Conservation (phyloP, 306 rosid species). For the Herpetospermum pedunculosum region DNA sequence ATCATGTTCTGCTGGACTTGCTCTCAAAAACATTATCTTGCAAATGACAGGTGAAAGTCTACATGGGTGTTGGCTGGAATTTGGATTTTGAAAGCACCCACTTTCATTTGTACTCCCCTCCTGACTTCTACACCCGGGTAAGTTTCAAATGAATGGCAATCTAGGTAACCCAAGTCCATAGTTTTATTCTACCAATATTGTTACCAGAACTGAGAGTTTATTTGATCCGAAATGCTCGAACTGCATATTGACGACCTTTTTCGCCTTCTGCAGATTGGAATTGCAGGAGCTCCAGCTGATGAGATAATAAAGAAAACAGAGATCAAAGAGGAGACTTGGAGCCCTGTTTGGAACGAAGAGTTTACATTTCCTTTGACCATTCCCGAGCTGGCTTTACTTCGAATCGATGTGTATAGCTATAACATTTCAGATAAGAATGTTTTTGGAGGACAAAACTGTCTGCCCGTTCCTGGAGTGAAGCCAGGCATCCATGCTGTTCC, state of each 20-base stretch:
- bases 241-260: neutral
- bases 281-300: slow-evolving; percentile 66
- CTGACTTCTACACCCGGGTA: slow-evolving; percentile 79
- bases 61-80: slow-evolving; percentile 48
- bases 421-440: slow-evolving; percentile 71
- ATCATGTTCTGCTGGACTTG: neutral
- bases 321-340: slow-evolving; percentile 54
- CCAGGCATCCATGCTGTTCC: slow-evolving; percentile 59
- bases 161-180: slow-evolving; percentile 2
- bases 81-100: slow-evolving; percentile 38
- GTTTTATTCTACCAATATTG: neutral
- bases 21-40: neutral
- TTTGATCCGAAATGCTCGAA: neutral
- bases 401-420: slow-evolving; percentile 62
- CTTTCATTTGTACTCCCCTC: slow-evolving; percentile 61
- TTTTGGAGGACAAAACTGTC: slow-evolving; percentile 79
- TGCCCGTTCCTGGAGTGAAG: slow-evolving; percentile 57
- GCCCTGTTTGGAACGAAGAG: slow-evolving; percentile 71
- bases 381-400: slow-evolving; percentile 75
- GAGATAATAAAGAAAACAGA: slow-evolving; percentile 35
- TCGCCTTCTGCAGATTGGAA: slow-evolving; percentile 17
- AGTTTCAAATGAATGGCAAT: neutral
- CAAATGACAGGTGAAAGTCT: slow-evolving; percentile 54
- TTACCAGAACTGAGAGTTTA: neutral
- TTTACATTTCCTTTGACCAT: slow-evolving; percentile 53